A percentile compares a stretch with the other conserved stretches of the same genome.
These are phyloP conservation scores for Pharnaceum exiguum DNA, from an alignment of 148 eudicot species.

Conservation along the genomic window DNA sequence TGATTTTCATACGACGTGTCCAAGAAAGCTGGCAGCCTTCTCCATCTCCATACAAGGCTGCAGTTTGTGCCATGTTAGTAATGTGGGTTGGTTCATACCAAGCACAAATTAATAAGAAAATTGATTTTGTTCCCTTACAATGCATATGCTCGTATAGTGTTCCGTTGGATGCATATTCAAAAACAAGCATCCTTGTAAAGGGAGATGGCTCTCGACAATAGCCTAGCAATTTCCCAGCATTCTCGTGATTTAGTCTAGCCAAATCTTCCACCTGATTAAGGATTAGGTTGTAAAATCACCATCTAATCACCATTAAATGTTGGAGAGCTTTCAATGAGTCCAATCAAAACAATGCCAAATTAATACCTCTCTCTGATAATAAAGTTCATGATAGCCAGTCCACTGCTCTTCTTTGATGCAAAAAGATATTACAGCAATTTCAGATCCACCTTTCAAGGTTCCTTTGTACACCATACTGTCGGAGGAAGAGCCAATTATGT, in stretches of 20 bases:
- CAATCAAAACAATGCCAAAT: neutral
- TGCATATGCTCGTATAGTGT: constrained; percentile 90
- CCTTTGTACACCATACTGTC: constrained; percentile 93
- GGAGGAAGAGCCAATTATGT: constrained; percentile 84
- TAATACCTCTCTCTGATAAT: constrained; percentile 83
- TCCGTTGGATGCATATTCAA: constrained; percentile 90
- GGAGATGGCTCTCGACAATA: constrained; percentile 82
- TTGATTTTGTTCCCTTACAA: constrained; percentile 49
- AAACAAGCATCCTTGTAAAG: constrained; percentile 87
- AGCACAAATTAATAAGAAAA: neutral
- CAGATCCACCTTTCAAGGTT: constrained; percentile 81
- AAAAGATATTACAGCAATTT: constrained; percentile 89
- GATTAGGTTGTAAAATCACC: neutral
- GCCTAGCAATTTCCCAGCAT: constrained; percentile 76
- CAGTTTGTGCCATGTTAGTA: constrained; percentile 15
- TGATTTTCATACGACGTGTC: constrained; percentile 87
- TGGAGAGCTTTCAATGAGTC: neutral
- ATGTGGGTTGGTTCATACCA: neutral
- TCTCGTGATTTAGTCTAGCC: constrained; percentile 83
- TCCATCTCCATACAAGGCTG: constrained; percentile 50
- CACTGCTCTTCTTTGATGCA: constrained; percentile 92
- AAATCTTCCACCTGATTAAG: constrained; percentile 74
- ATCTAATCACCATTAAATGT: neutral
- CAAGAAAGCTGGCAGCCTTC: constrained; percentile 92
- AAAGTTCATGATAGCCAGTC: constrained; percentile 88